These are phyloP conservation scores for Pseudogymnoascus destructans DNA, from an alignment of 2,329 filamentous ascomycete species.

Conservation along the genomic window DNA sequence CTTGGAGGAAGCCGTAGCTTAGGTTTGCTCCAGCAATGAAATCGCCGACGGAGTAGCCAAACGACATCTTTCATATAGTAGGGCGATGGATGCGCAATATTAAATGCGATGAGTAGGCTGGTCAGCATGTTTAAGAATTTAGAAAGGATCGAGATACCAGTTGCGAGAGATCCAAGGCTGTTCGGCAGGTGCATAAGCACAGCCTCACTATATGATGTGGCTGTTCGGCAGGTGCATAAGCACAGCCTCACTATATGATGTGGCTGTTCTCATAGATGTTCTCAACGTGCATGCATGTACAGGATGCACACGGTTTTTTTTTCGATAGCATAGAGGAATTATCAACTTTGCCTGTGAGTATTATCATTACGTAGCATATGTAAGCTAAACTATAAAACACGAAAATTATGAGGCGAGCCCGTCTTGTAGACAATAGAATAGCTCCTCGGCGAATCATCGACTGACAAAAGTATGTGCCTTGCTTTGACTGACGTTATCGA, in stretches of 20 bases:
- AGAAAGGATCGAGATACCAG: not conserved
- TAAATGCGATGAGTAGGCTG: not conserved
- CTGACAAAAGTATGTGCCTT: not conserved
- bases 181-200: not conserved
- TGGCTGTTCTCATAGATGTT: not conserved
- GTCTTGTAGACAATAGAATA: not conserved
- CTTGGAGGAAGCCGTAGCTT: not conserved
- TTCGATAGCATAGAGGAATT: not conserved
- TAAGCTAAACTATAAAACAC: too few relatives aligned
- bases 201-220: not conserved
- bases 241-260: not conserved
- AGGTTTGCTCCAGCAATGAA: not conserved
- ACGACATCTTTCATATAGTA: not conserved
- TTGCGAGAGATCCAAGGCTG: not conserved
- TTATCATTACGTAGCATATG: too few relatives aligned
- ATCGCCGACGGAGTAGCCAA: not conserved
- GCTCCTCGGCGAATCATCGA: not conserved
- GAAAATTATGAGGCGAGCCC: too few relatives aligned
- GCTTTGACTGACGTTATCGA: not conserved
- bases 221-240: not conserved
- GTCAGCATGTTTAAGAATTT: not conserved
- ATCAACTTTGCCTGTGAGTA: not conserved
- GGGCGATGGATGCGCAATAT: not conserved
- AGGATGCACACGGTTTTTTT: not conserved
- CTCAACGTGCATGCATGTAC: not conserved